phyloP scores from a whole-genome alignment of 2,329 filamentous ascomycete species.

The Epichloe glyceriae region DNA sequence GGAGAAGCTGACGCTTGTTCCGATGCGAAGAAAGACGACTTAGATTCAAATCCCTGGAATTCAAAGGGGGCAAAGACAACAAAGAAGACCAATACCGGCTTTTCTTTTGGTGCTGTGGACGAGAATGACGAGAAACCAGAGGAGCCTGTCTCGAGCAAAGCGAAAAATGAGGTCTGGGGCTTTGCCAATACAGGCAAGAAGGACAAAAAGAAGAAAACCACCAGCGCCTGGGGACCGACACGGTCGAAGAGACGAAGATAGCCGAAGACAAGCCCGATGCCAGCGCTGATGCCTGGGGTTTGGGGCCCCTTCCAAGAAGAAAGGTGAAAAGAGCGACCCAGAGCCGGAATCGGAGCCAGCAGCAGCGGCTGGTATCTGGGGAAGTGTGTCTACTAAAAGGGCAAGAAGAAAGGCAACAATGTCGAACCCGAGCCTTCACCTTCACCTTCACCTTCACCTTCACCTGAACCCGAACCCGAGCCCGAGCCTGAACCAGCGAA shows the following conservation, averaged over 20 bases:
- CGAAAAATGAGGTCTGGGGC: slow-evolving; percentile 20
- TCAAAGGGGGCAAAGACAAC: slow-evolving; percentile 35
- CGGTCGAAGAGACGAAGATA: slow-evolving; percentile 21
- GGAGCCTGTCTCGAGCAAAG: slow-evolving; percentile 17
- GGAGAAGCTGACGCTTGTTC: slow-evolving; percentile 15
- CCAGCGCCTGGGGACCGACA: slow-evolving; percentile 22
- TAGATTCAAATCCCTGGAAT: slow-evolving; percentile 37
- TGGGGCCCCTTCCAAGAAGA: slow-evolving; percentile 25
- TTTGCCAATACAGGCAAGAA: slow-evolving; percentile 25
- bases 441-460: too few species aligned
- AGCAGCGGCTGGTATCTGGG: slow-evolving; percentile 4
- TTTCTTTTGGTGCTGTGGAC: slow-evolving; percentile 36
- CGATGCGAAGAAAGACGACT: slow-evolving; percentile 28
- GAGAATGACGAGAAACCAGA: slow-evolving; percentile 25
- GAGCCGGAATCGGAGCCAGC: slow-evolving; percentile 17
- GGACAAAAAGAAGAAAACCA: slow-evolving; percentile 28
- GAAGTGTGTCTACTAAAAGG: slow-evolving; percentile 18
- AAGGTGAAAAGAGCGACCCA: slow-evolving; percentile 23
- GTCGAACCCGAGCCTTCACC: slow-evolving; percentile 8
- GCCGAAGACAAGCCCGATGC: slow-evolving; percentile 13
- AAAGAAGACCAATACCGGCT: slow-evolving; percentile 32
- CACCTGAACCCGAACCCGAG: slow-evolving; percentile 10
- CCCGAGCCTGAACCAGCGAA: slow-evolving; percentile 14
- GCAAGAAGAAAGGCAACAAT: slow-evolving; percentile 30
- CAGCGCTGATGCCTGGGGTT: slow-evolving; percentile 21